Evolutionary conservation across 2,329 filamentous ascomycete genomes (phyloP).

Genomic region (Colletotrichum endophyticum): DNA sequence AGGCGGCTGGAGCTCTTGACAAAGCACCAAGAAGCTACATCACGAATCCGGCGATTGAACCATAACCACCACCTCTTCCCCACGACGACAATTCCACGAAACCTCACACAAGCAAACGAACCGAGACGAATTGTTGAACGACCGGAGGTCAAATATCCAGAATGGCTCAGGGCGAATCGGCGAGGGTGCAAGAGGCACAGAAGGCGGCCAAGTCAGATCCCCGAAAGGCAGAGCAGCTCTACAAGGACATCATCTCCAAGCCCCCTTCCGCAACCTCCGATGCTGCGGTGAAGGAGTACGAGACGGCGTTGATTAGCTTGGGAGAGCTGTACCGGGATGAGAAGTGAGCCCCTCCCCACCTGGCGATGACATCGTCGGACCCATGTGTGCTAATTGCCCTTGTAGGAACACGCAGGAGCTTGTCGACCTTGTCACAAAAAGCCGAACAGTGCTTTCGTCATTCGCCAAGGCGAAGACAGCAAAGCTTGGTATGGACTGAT

Average conservation of each 20-base stretch:
- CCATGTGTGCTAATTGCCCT: constrained; percentile 10
- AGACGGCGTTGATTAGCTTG: constrained; percentile 84
- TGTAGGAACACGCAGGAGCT: constrained; percentile 80
- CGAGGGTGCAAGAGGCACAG: constrained; percentile 86
- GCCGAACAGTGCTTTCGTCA: constrained; percentile 87
- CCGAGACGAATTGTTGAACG: not conserved
- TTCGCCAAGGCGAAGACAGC: constrained; percentile 99
- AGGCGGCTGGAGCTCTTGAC: constrained; percentile 20
- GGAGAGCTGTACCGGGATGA: constrained; percentile 93
- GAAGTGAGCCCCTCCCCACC: constrained; percentile 58
- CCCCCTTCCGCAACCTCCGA: constrained; percentile 84
- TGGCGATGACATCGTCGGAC: constrained; percentile 29
- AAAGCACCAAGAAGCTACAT: constrained; percentile 12
- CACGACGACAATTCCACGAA: constrained; percentile 7
- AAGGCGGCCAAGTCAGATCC: constrained; percentile 81
- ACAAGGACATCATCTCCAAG: constrained; percentile 87
- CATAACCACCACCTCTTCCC: not conserved
- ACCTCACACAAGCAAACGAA: not conserved
- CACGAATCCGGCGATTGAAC: constrained; percentile 15
- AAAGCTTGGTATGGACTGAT: constrained; percentile 77
- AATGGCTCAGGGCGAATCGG: constrained; percentile 65
- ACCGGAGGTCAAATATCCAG: not conserved
- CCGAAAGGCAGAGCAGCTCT: constrained; percentile 82
- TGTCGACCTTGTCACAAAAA: constrained; percentile 87
- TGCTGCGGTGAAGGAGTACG: constrained; percentile 87